Evolutionary conservation across 2,329 filamentous ascomycete genomes (phyloP).

Genomic region (Cladophialophora exuberans): DNA sequence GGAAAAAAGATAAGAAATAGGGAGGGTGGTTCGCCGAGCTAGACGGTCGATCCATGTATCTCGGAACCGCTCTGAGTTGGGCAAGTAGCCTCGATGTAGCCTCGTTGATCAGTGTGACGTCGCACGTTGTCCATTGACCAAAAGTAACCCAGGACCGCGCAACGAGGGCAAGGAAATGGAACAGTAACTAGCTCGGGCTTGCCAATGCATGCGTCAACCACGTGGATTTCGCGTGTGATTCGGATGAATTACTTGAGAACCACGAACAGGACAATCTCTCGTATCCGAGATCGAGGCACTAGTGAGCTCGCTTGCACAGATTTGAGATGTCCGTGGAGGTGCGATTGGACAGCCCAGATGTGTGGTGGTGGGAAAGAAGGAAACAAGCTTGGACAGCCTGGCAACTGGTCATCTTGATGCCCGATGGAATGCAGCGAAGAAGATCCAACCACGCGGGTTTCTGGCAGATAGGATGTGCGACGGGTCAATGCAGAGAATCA

Average conservation of each 20-base stretch:
- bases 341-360: background rate
- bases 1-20: too few relatives aligned
- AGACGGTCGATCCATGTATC: too few relatives aligned
- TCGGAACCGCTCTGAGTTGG: too few relatives aligned
- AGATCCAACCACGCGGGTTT: background rate
- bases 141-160: too few relatives aligned
- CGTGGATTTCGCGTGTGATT: background rate
- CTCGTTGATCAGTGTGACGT: too few relatives aligned
- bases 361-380: background rate
- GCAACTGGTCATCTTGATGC: background rate
- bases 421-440: too few relatives aligned
- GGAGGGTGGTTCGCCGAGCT: too few relatives aligned
- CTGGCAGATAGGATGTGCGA: background rate
- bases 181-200: background rate
- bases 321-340: background rate
- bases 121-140: too few relatives aligned
- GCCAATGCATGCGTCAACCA: background rate
- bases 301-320: background rate
- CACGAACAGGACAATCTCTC: background rate
- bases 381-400: background rate
- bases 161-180: too few relatives aligned
- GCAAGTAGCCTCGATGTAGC: too few relatives aligned
- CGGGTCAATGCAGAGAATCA: background rate
- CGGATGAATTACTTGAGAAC: background rate
- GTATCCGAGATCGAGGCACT: background rate